phyloP scores from a whole-genome alignment of 2,329 filamentous ascomycete genomes.

The Colletotrichum plurivorum region DNA sequence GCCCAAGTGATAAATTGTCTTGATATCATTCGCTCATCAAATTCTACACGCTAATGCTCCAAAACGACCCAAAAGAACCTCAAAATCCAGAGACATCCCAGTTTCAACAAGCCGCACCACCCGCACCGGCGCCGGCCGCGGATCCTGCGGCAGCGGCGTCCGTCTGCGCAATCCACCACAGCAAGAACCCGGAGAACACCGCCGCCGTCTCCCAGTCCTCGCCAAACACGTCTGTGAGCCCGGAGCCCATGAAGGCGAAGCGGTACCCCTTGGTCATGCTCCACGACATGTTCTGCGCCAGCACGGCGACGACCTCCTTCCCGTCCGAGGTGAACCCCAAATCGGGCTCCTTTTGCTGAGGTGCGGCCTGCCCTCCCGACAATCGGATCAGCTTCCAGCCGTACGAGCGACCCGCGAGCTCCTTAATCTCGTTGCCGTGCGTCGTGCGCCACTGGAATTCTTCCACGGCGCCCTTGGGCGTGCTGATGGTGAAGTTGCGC shows the following conservation, averaged over 20 bases:
- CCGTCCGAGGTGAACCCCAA: constrained; percentile 40
- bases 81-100: too few species aligned
- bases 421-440: constrained; percentile 30
- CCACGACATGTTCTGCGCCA: constrained; percentile 34
- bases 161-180: constrained; percentile 26
- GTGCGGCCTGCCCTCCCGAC: background rate
- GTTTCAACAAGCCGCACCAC: too few species aligned
- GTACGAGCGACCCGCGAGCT: constrained; percentile 27
- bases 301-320: constrained; percentile 39
- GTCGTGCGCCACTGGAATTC: constrained; percentile 40
- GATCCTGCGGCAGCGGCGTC: background rate
- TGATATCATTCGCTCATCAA: too few species aligned
- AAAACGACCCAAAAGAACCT: too few species aligned
- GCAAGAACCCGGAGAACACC: constrained; percentile 17
- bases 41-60: too few species aligned
- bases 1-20: too few species aligned
- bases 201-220: constrained; percentile 36
- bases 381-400: constrained; percentile 41
- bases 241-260: constrained; percentile 39
- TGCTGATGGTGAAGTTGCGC: constrained; percentile 13
- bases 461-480: constrained; percentile 1
- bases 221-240: constrained; percentile 35
- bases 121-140: background rate
- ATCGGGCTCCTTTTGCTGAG: background rate
- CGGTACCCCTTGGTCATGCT: constrained; percentile 34